A percentile compares a stretch with the other conserved stretches of the same genome.
phyloP scores from a whole-genome alignment of 2,329 filamentous ascomycete genomes.

The Alternaria gansuensis region DNA sequence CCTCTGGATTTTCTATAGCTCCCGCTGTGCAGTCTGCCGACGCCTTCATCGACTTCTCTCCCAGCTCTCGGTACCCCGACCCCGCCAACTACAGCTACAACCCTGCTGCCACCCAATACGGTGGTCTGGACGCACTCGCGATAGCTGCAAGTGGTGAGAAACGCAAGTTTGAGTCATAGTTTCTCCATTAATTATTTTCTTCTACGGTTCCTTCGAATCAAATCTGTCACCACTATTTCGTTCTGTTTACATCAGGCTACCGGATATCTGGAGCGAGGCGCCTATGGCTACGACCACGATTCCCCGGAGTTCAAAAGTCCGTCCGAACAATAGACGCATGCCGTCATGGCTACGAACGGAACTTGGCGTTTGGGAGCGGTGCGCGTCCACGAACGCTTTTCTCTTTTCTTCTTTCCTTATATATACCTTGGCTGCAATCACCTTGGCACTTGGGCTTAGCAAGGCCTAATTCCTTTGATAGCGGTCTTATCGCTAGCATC shows the following conservation, averaged over 20 bases:
- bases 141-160: slow-evolving; percentile 51
- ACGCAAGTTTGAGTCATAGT: slow-evolving; percentile 47
- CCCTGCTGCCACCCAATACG: slow-evolving; percentile 34
- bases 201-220: slow-evolving; percentile 12
- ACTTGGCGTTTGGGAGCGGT: slow-evolving; percentile 26
- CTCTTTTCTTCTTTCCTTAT: slow-evolving; percentile 23
- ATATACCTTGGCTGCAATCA: slow-evolving; percentile 25
- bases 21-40: slow-evolving; percentile 43
- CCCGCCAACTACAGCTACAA: slow-evolving; percentile 40
- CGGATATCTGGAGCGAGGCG: slow-evolving; percentile 21
- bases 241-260: slow-evolving; percentile 3
- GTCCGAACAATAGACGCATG: slow-evolving; percentile 51
- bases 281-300: slow-evolving; percentile 21
- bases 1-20: slow-evolving; percentile 40
- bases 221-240: slow-evolving; percentile 9
- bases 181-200: background rate
- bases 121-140: slow-evolving; percentile 51
- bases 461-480: slow-evolving; percentile 3
- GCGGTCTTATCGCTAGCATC: slow-evolving; percentile 9
- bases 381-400: slow-evolving; percentile 23
- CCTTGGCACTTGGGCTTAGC: slow-evolving; percentile 11
- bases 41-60: slow-evolving; percentile 35
- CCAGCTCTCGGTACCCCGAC: slow-evolving; percentile 46
- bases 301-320: slow-evolving; percentile 35
- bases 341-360: slow-evolving; percentile 52